Percentiles rank a stretch among this genome's conserved stretches.
Evolutionary conservation across 441 rosid species (phyloP).

Genomic region (Pelargonium citronellum): DNA sequence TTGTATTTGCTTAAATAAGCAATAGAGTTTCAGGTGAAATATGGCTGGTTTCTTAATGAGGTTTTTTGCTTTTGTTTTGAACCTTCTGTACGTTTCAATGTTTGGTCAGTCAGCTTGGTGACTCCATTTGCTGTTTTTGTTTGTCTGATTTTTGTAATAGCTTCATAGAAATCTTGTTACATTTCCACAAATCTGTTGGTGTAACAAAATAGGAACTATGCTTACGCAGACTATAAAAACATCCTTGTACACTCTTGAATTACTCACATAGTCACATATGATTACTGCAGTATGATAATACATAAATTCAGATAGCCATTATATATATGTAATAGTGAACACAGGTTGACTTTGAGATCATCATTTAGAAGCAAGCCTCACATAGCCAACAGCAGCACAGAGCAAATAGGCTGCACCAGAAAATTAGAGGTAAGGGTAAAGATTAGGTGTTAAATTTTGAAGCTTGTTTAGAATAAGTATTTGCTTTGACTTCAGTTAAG

Average conservation of each 20-base stretch:
- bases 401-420: slow-evolving; percentile 44
- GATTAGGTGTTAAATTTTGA: no score
- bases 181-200: no score
- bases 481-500: neutral
- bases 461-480: neutral
- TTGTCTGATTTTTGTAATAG: no score
- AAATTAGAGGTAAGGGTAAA: neutral
- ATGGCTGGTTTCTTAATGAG: no score
- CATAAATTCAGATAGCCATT: neutral
- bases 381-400: slow-evolving; percentile 69
- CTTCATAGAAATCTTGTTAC: no score
- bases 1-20: no score
- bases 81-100: no score
- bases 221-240: neutral
- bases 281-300: neutral
- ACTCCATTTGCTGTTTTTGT: no score
- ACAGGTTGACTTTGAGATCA: neutral
- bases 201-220: neutral
- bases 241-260: neutral
- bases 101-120: no score
- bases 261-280: neutral
- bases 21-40: no score
- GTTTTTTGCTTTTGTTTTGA: no score
- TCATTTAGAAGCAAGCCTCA: slow-evolving; percentile 42
- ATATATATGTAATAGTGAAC: neutral